Evolutionary conservation across 1,139 yeast genomes (phyloP).

Genomic region (Nadsonia starkeyi-henricii): DNA sequence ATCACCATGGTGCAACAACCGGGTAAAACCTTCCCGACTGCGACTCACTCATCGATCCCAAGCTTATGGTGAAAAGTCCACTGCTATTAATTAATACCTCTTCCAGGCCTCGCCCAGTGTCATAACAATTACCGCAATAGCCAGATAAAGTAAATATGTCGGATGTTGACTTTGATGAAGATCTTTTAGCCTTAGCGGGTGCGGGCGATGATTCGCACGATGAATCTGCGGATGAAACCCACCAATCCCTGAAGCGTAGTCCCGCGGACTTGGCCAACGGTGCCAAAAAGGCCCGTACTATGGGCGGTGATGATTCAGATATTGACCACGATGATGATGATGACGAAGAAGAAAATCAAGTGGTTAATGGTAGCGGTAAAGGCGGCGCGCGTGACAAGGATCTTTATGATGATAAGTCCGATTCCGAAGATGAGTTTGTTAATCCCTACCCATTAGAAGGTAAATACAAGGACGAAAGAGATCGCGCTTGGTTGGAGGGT

Average conservation of each 20-base stretch:
- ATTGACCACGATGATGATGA: slow-evolving; percentile 19
- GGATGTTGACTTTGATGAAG: slow-evolving; percentile 35
- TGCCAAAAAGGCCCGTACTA: slow-evolving; percentile 15
- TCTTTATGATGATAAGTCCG: slow-evolving; percentile 30
- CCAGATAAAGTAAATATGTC: slow-evolving; percentile 16
- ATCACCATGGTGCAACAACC: too few species aligned
- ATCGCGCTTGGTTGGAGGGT: slow-evolving; percentile 47
- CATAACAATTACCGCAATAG: too few species aligned
- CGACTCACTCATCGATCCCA: too few species aligned
- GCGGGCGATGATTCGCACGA: slow-evolving; percentile 30
- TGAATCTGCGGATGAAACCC: slow-evolving; percentile 14
- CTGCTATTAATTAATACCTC: too few species aligned
- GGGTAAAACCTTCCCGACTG: too few species aligned
- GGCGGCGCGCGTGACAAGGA: slow-evolving; percentile 21
- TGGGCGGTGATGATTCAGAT: slow-evolving; percentile 21
- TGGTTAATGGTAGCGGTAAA: slow-evolving; percentile 20
- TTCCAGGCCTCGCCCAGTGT: too few species aligned
- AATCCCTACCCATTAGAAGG: slow-evolving; percentile 92
- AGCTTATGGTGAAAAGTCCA: too few species aligned
- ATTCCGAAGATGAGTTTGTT: slow-evolving; percentile 29
- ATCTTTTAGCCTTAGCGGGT: slow-evolving; percentile 83
- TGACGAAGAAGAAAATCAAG: slow-evolving; percentile 20
- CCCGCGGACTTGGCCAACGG: slow-evolving; percentile 1
- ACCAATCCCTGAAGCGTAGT: slow-evolving; percentile 3
- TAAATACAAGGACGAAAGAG: slow-evolving; percentile 72